Evolutionary conservation across 768 basidiomycete species (phyloP), one percentile per base, ranked within the genome.

Genomic region (Tylopilus subfusipes): DNA sequence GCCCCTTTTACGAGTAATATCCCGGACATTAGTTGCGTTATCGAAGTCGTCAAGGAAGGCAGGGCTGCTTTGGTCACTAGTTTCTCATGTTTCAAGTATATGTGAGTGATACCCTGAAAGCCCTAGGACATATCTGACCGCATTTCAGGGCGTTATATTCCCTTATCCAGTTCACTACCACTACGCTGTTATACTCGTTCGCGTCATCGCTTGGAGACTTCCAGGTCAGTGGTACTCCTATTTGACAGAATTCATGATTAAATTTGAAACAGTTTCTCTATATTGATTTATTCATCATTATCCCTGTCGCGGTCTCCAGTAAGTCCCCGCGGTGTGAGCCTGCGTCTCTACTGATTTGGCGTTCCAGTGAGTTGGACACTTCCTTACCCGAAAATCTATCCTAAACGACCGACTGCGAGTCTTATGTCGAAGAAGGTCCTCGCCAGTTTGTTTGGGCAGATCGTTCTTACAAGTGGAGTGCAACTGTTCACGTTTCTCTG

Each of bases 41-140:
- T 98, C 29, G 94, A 98, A 62, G 90, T 99, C 48, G 95, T 99
- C 75, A 93, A 88, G 65, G 96, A 99, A 67, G 97, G 97, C 9
- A 80, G 97, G 42, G 92, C 93, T 9, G 96, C 97, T 1, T 77
- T 99, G 50, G 96, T 97, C 50, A 98, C 97, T 1, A 96, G 93
- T 69, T 99, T 99, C 73, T 95, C 93, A 61, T 98, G 96, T 74
- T 99, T 99, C 84, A 99, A 99, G 73, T 99, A 98, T 66, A 99
- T 99, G 96, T 95, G 63, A 71, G 91, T 77, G 33, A 5, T 16
- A 30, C 42, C 14, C 38, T 33, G 38, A 29, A 43, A 21, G 39
- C 47, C 21, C n/a, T 12, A 29, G 30, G 22, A 42, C 25, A 22
- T 7, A 27, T 31, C 61, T 59, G 39, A 68, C 48, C 47, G 50